A percentile compares a stretch with the other conserved stretches of the same genome.
phyloP scores from a whole-genome alignment of 139 green algal species.

The Spirogloea muscicola region DNA sequence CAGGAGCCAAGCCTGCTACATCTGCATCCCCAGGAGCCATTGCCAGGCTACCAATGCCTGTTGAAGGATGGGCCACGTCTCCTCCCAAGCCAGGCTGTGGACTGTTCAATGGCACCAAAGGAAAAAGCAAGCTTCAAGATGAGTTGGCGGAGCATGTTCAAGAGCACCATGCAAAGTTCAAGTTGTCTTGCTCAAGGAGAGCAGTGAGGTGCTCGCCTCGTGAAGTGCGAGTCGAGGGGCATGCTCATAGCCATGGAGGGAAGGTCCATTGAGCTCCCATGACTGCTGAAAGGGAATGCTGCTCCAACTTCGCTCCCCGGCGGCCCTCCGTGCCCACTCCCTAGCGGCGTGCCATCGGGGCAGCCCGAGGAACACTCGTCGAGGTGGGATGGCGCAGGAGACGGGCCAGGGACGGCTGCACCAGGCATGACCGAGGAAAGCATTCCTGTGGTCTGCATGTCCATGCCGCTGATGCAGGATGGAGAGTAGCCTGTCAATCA shows the following conservation, averaged over 20 bases:
- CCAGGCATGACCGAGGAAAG: background rate
- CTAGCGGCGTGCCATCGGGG: too few species aligned
- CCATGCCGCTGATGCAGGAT: background rate
- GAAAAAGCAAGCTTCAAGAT: too few species aligned
- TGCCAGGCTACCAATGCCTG: background rate
- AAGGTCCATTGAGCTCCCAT: background rate
- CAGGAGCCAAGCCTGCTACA: constrained; percentile 3
- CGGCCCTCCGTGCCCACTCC: background rate
- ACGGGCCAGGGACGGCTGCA: background rate
- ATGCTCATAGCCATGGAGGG: constrained; percentile 1
- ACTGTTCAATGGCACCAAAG: background rate
- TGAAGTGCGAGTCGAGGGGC: too few species aligned
- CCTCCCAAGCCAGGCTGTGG: background rate
- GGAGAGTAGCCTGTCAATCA: too few species aligned
- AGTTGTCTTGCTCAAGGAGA: too few species aligned
- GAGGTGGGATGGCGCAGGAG: background rate
- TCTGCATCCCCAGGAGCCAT: background rate
- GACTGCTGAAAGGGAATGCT: background rate
- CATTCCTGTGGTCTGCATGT: background rate
- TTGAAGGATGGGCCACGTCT: background rate
- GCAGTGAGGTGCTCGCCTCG: too few species aligned
- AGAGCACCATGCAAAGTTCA: too few species aligned
- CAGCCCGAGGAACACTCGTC: too few species aligned
- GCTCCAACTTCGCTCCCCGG: background rate
- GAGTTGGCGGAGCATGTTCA: too few species aligned